Evolutionary conservation across 78 protist species (phyloP), one percentile per base, ranked within the genome.

Genomic region (Planoprotostelium fungivorum): DNA sequence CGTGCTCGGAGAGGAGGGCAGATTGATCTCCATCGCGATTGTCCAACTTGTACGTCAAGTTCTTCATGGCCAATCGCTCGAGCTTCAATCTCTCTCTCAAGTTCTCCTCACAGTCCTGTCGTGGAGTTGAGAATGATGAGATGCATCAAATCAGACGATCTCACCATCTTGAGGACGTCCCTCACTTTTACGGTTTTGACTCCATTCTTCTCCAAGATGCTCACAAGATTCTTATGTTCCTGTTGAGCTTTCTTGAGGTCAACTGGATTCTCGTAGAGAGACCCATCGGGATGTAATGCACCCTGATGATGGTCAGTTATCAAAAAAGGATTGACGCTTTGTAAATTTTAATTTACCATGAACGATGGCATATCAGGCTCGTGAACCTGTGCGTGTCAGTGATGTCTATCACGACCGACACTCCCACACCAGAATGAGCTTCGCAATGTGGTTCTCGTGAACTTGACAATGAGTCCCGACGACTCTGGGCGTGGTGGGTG

Each of bases 181-280:
- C 94, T 88, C 10, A 92, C 94, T 1, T 90, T 88, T 35, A 51
- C 83, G 5, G 90, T 92, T n/a, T 51, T 92, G 28, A 91, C 89
- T 16, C 94, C 94, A 88, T 92, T 92, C 34, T 89, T 86, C 38
- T 89, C 88, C 29, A 96, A 63, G 34, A 89, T 38, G 0, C 38
- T 34, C 73, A 89, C 89, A 83, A 95, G 96, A 39, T 39, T 39
- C 84, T 23, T 35, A 88, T 96, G 98, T 85, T 93, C 93, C 16
- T 93, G 36, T 51, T 63, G 36, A 63, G 98, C 94, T 36, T 92
- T 86, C 85, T 89, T 86, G 29, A 93, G 84, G 90, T 97, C 95
- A 38, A 96, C 95, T 38, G 97, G 97, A 35, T 93, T 95, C 87
- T 97, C 98, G 89, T 89, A 97, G 28, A 96, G 90, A 34, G 94